A percentile compares a stretch with the other conserved stretches of the same genome.
Evolutionary conservation across 1,139 yeast species (phyloP).

Genomic region (Magnusiomyces sp.): DNA sequence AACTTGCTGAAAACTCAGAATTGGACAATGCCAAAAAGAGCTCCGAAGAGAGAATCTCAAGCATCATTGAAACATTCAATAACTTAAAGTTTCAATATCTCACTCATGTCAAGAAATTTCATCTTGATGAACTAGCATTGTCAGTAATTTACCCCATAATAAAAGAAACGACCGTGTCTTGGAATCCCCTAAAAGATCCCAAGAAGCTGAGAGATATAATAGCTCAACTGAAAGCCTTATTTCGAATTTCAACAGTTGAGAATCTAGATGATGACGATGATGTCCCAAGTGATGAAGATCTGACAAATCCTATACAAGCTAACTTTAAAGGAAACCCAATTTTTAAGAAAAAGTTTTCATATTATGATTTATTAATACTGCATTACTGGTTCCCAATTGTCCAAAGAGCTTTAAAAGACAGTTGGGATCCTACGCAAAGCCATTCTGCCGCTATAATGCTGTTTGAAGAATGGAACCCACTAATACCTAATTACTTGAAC

Average conservation of each 20-base stretch:
- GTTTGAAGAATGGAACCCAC: conserved; percentile 38
- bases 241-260: conserved; percentile 15
- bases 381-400: conserved; percentile 34
- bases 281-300: conserved; percentile 4
- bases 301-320: background rate
- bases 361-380: conserved; percentile 23
- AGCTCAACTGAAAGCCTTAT: conserved; percentile 22
- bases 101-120: conserved; percentile 17
- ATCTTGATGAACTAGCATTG: conserved; percentile 27
- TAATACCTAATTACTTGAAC: conserved; percentile 32
- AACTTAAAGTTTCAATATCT: conserved; percentile 22
- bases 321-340: too few relatives aligned
- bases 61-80: conserved; percentile 18
- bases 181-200: conserved; percentile 36
- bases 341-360: background rate
- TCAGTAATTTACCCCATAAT: conserved; percentile 28
- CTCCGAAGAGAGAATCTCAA: conserved; percentile 4
- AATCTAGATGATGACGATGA: background rate
- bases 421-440: conserved; percentile 33
- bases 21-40: background rate
- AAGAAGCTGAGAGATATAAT: conserved; percentile 24
- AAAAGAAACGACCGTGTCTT: conserved; percentile 22
- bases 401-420: conserved; percentile 23
- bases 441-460: conserved; percentile 23
- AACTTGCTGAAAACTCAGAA: conserved; percentile 16